Percentiles rank a stretch among this genome's conserved stretches.
Conservation (phyloP, 1,284 basidiomycete species). For the Cutaneotrichosporon arboriforme region DNA sequence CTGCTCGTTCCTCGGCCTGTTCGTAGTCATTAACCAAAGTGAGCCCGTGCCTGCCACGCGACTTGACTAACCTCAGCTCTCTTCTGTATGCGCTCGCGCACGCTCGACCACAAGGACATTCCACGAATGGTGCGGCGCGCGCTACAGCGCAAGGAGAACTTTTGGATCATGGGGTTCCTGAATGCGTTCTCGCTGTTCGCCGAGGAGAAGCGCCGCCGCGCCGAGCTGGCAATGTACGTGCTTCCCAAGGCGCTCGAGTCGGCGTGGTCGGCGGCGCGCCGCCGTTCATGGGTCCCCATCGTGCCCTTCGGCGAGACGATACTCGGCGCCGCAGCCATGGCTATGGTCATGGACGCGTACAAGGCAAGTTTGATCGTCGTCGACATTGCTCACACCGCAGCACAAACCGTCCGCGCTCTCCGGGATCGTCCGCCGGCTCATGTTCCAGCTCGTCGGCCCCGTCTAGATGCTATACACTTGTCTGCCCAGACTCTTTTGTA, state of each 20-base stretch:
- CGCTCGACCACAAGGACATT: conserved; percentile 49
- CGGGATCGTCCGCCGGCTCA: conserved; percentile 73
- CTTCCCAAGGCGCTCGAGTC: conserved; percentile 86
- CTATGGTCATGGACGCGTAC: conserved; percentile 79
- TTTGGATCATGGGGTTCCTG: conserved; percentile 69
- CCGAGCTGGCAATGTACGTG: conserved; percentile 75
- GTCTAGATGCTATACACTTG: conserved; percentile 19
- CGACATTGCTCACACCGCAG: conserved; percentile 17
- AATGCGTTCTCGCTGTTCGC: conserved; percentile 75
- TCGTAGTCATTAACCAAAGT: conserved; percentile 82
- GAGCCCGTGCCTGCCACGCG: conserved; percentile 32
- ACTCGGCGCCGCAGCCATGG: conserved; percentile 70
- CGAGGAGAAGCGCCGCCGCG: conserved; percentile 61
- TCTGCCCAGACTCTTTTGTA: too few relatives aligned
- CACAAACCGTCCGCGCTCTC: conserved; percentile 85
- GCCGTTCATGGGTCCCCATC: conserved; percentile 67
- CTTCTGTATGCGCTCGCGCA: conserved; percentile 60
- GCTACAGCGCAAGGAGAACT: conserved; percentile 64
- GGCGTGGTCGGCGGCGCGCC: conserved; percentile 72
- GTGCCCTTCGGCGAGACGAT: conserved; percentile 61
- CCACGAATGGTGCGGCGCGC: conserved; percentile 52
- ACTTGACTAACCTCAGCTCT: conserved; percentile 26
- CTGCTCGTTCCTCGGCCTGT: conserved; percentile 80
- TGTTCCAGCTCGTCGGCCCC: conserved; percentile 90
- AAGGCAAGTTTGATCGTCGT: conserved; percentile 16